Evolutionary conservation across 805 yeast genomes (phyloP).

Genomic region (Hanseniaspora lindneri): DNA sequence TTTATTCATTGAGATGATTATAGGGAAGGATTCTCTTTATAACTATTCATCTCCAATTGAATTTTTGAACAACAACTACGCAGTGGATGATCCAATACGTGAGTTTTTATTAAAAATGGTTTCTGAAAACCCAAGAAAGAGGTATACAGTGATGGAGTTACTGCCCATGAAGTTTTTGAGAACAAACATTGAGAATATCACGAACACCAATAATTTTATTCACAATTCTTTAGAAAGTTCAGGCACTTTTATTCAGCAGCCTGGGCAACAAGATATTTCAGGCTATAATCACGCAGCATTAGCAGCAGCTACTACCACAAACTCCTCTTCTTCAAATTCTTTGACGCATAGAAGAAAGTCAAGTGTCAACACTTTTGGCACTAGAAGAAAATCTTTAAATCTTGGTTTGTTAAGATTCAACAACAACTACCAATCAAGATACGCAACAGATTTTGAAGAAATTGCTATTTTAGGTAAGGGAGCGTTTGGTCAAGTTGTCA

Average conservation of each 20-base stretch:
- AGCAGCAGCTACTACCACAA: not conserved
- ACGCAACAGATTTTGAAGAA: constrained; percentile 89
- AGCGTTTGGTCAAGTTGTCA: constrained; percentile 97
- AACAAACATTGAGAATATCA: constrained; percentile 41
- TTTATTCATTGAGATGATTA: constrained; percentile 51
- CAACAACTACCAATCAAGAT: constrained; percentile 43
- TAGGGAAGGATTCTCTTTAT: constrained; percentile 45
- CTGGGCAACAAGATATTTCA: constrained; percentile 18
- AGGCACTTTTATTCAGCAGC: constrained; percentile 10
- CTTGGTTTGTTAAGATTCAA: constrained; percentile 27
- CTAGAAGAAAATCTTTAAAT: constrained; percentile 34
- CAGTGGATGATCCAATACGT: constrained; percentile 45
- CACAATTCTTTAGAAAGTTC: constrained; percentile 13
- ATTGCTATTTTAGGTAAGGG: constrained; percentile 85
- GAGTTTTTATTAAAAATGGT: constrained; percentile 61
- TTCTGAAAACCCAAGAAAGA: constrained; percentile 48
- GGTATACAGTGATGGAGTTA: constrained; percentile 76
- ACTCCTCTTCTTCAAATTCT: not conserved
- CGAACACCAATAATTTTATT: constrained; percentile 20
- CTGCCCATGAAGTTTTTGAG: constrained; percentile 74
- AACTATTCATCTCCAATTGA: constrained; percentile 51
- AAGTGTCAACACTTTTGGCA: constrained; percentile 23
- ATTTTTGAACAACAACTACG: constrained; percentile 37
- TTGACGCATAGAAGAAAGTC: constrained; percentile 15
- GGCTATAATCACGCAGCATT: too few relatives aligned